Evolutionary conservation across 129 eudicot genomes (phyloP).

Genomic region (Lactuca sativa): DNA sequence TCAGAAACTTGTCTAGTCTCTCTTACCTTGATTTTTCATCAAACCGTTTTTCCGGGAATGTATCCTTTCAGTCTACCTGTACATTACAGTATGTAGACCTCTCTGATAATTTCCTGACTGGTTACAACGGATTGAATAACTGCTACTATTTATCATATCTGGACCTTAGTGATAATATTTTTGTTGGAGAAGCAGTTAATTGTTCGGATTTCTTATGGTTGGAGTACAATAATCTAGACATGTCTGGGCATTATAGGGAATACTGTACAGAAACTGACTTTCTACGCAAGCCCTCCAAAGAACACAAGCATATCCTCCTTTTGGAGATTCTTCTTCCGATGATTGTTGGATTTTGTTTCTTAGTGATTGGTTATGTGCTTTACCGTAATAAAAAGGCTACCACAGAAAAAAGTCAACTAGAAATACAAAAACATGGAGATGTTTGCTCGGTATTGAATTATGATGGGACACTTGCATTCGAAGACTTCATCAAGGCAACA

Average conservation of each 20-base stretch:
- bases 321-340: not conserved
- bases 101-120: not conserved
- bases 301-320: not conserved
- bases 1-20: not conserved
- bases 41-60: constrained; percentile 9
- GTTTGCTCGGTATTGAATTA: not conserved
- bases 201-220: not conserved
- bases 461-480: not conserved
- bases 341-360: constrained; percentile 3
- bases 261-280: too few relatives aligned
- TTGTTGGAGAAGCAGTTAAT: not conserved
- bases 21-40: constrained; percentile 21
- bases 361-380: constrained; percentile 1
- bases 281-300: too few relatives aligned
- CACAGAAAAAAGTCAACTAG: not conserved
- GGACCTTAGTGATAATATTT: constrained; percentile 15
- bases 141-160: not conserved
- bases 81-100: not conserved
- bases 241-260: too few relatives aligned
- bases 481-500: too few relatives aligned
- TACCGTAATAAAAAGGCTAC: not conserved
- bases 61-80: not conserved
- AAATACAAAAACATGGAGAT: constrained; percentile 9
- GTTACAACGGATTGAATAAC: not conserved
- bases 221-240: too few relatives aligned